phyloP scores from a whole-genome alignment of 129 eudicot species.

The Apium graveolens region DNA sequence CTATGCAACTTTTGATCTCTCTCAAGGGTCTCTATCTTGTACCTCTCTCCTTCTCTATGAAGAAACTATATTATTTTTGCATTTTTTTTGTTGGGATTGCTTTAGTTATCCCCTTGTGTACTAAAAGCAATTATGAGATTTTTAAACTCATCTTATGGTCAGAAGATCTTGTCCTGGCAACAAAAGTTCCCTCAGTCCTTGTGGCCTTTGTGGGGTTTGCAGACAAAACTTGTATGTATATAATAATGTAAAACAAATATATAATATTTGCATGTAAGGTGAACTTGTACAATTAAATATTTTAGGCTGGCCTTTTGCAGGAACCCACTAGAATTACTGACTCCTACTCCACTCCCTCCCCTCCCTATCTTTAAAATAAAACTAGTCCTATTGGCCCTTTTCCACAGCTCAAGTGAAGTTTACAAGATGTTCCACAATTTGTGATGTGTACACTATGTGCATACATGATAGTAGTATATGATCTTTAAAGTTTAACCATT shows the following conservation, averaged over 20 bases:
- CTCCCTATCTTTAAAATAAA: too few relatives aligned
- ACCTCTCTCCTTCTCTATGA: conserved; percentile 37
- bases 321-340: conserved; percentile 71
- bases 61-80: conserved; percentile 44
- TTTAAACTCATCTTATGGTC: conserved; percentile 43
- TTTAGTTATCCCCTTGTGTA: conserved; percentile 6
- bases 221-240: conserved; percentile 31
- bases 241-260: conserved; percentile 11
- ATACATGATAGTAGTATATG: conserved; percentile 11
- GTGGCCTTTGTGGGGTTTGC: conserved; percentile 58
- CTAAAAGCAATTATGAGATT: conserved; percentile 21
- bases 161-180: conserved; percentile 55
- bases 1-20: conserved; percentile 25
- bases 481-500: conserved; percentile 20
- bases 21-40: conserved; percentile 35
- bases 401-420: conserved; percentile 11
- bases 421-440: not conserved
- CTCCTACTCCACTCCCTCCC: conserved; percentile 84
- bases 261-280: conserved; percentile 1
- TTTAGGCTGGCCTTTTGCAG: conserved; percentile 41
- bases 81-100: conserved; percentile 26
- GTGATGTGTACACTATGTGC: not conserved
- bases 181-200: conserved; percentile 31
- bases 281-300: not conserved
- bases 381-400: conserved; percentile 62